Base-by-base conservation (phyloP, 352 stramenopile species). In the Blastocystis sp. region DNA sequence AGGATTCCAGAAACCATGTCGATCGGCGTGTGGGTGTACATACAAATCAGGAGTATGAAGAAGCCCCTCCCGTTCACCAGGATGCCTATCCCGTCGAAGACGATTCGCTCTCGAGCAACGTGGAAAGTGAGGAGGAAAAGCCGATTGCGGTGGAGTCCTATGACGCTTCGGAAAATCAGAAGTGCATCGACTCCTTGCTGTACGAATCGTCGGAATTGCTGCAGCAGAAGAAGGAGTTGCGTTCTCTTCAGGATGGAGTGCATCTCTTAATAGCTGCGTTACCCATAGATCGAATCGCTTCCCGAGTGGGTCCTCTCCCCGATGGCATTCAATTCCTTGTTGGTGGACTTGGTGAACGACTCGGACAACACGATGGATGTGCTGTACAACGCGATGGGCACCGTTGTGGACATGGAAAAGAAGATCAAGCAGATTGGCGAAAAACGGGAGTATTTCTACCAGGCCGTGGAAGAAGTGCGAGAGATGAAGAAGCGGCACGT, bases 401-500 rank as follows among this genome's bases (percentile, higher is more conserved):
- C 66, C 41, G 66, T 76, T 40, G 52, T 76, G 66, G 66, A 76
- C n/a, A 59, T 76, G 34, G 66, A 76, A 28, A 76, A 45, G n/a
- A 40, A 76, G n/a, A 21, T 76, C 21, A 76, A 76, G n/a, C 28
- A 40, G 41, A n/a, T 76, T 52, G 38, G 41, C 2, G 34, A 76
- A 45, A 76, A 76, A 45, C 41, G 66, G 48, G 7, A 34, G n/a
- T 23, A 14, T 19, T 53, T 76, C 0, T 45, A 45, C n/a, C 9
- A 40, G 48, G 48, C 48, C 2, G 21, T 76, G 48, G 66, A 76
- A 5, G 41, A 23, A 4, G 38, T 76, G 11, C 34, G 28, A 34
- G 7, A 52, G 19, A 59, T 40, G 66, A 41, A 48, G 5, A 14
- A n/a, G 28, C 41, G 38, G 38, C 9, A 45, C 41, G 52, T n/a